phyloP scores from a whole-genome alignment of 495 filamentous ascomycete species.

The Neurospora hispaniola region DNA sequence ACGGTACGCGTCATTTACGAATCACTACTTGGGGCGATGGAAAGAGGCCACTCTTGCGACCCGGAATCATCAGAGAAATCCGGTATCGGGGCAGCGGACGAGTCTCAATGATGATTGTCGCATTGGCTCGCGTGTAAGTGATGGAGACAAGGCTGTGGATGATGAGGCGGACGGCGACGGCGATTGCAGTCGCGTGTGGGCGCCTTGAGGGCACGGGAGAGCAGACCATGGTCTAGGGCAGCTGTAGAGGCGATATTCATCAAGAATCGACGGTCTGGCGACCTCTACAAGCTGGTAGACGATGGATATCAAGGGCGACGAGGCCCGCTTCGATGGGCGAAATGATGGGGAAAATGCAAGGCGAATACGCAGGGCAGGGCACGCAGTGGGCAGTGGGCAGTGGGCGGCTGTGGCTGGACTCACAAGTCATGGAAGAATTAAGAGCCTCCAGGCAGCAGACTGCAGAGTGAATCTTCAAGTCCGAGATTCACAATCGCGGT shows the following conservation, averaged over 20 bases:
- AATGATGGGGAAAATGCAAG: slow-evolving; percentile 28
- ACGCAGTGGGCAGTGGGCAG: slow-evolving; percentile 5
- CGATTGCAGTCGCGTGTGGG: slow-evolving; percentile 27
- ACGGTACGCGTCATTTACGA: slow-evolving; percentile 11
- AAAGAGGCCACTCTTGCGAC: slow-evolving; percentile 29
- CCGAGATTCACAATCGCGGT: background rate
- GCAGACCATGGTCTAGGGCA: slow-evolving; percentile 13
- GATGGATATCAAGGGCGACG: slow-evolving; percentile 28
- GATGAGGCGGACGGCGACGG: slow-evolving; percentile 18
- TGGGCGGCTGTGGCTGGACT: slow-evolving; percentile 14
- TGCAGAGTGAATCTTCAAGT: slow-evolving; percentile 4
- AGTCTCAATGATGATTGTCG: slow-evolving; percentile 32
- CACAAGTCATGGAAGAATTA: slow-evolving; percentile 26
- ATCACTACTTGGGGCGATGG: slow-evolving; percentile 13
- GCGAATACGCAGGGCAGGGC: slow-evolving; percentile 9
- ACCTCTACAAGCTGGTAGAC: slow-evolving; percentile 18
- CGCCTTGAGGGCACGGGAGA: slow-evolving; percentile 11
- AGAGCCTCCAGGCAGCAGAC: slow-evolving; percentile 23
- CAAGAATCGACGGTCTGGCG: slow-evolving; percentile 18
- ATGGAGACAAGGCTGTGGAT: slow-evolving; percentile 34
- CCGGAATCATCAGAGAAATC: slow-evolving; percentile 18
- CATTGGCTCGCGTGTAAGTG: slow-evolving; percentile 32
- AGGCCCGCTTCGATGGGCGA: slow-evolving; percentile 30
- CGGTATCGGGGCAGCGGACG: slow-evolving; percentile 7
- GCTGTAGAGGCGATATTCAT: slow-evolving; percentile 25